Evolutionary conservation across 2,329 filamentous ascomycete species (phyloP).

Genomic region (Aspergillus fructus): DNA sequence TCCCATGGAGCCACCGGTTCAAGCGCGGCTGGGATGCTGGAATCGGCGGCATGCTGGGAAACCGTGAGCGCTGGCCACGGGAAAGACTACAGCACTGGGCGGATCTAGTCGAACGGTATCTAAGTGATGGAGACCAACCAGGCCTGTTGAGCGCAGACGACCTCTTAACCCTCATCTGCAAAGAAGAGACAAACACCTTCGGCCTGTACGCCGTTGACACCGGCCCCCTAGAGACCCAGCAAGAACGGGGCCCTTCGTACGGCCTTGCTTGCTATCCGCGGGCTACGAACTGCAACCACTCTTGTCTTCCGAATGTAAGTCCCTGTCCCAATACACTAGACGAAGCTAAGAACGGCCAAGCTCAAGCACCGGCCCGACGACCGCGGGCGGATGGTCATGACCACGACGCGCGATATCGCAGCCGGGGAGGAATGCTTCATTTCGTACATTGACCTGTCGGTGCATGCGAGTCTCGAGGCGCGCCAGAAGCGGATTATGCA

Average conservation of each 20-base stretch:
- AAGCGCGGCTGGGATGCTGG: background rate
- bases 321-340: too few relatives aligned
- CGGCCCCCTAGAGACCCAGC: background rate
- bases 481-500: background rate
- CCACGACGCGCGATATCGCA: background rate
- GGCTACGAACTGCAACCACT: background rate
- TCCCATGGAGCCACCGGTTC: background rate
- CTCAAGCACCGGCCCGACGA: background rate
- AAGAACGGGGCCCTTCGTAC: background rate
- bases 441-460: constrained; percentile 2
- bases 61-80: background rate
- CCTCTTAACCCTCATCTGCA: background rate
- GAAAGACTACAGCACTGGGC: background rate
- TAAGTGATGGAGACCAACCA: background rate
- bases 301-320: constrained; percentile 6
- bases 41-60: background rate
- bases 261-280: background rate
- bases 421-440: constrained; percentile 2
- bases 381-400: background rate
- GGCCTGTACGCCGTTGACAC: background rate
- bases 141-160: background rate
- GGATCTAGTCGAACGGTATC: background rate
- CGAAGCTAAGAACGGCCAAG: background rate
- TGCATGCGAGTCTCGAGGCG: background rate
- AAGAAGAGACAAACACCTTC: background rate